These are phyloP conservation scores for Fusarium sp. DNA, from an alignment of 2,329 filamentous ascomycete species.

Conservation along the genomic window DNA sequence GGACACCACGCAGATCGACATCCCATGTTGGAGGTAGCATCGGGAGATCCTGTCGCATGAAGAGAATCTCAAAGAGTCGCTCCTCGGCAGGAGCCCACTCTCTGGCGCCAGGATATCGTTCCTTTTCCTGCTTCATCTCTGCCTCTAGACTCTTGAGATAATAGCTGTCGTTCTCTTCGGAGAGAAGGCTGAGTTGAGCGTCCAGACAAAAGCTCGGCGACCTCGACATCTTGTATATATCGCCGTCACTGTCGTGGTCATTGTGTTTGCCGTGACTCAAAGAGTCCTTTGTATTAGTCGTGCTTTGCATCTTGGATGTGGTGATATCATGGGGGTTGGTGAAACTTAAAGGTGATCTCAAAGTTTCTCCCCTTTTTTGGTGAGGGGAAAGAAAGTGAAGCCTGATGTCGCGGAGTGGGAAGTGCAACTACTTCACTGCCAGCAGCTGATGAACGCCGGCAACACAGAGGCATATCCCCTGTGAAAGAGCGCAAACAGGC, in stretches of 20 bases:
- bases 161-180: constrained; percentile 14
- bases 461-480: constrained; percentile 6
- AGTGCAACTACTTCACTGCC: constrained; percentile 17
- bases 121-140: constrained; percentile 59
- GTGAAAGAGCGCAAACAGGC: neutral
- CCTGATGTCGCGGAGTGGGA: constrained; percentile 10
- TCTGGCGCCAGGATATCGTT: constrained; percentile 55
- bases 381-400: constrained; percentile 4
- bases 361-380: neutral
- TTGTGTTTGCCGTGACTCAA: constrained; percentile 11
- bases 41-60: constrained; percentile 54
- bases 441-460: constrained; percentile 2
- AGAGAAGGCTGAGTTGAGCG: constrained; percentile 8
- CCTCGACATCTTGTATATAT: constrained; percentile 12
- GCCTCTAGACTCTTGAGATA: constrained; percentile 28
- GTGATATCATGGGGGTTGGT: neutral
- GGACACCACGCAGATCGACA: constrained; percentile 55
- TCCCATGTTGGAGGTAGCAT: constrained; percentile 56
- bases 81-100: constrained; percentile 65
- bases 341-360: neutral
- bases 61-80: constrained; percentile 56
- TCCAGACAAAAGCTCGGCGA: constrained; percentile 15
- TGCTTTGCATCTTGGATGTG: constrained; percentile 15
- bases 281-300: constrained; percentile 10
- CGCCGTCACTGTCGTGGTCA: constrained; percentile 8